Conservation (phyloP, 83 land plant species). For the Larix sibirica region DNA sequence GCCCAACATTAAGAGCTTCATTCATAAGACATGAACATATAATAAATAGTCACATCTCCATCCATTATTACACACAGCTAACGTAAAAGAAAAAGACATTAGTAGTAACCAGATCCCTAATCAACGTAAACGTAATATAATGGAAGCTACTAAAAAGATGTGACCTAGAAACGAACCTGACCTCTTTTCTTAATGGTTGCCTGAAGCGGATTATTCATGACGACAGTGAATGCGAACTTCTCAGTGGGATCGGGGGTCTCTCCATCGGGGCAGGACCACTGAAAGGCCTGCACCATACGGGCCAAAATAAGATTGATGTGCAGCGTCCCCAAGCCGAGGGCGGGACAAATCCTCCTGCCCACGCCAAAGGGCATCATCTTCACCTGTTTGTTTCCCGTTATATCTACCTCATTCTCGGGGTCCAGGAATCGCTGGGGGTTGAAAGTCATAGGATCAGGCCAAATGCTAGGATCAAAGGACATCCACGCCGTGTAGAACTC, state of each 20-base stretch:
- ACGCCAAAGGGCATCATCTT: conserved; percentile 83
- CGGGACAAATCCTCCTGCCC: conserved; percentile 82
- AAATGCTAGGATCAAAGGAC: conserved; percentile 47
- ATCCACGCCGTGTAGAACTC: conserved; percentile 65
- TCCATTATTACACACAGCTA: too few species aligned
- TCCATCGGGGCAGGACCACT: conserved; percentile 46
- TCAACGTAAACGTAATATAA: too few species aligned
- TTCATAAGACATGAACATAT: too few species aligned
- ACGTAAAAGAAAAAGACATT: too few species aligned
- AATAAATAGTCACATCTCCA: too few species aligned
- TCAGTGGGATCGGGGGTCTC: conserved; percentile 38
- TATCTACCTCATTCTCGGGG: conserved; percentile 69
- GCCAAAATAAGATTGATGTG: conserved; percentile 61
- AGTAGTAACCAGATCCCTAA: too few species aligned
- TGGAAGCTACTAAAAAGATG: too few species aligned
- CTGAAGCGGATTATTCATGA: conserved; percentile 49
- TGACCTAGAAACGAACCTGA: too few species aligned
- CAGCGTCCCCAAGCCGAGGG: conserved; percentile 48
- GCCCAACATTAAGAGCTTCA: too few species aligned
- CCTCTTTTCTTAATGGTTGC: conserved; percentile 18
- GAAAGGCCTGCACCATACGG: conserved; percentile 74
- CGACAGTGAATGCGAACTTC: conserved; percentile 63
- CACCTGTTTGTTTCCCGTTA: conserved; percentile 56
- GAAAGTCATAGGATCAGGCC: conserved; percentile 63
- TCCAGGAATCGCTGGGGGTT: conserved; percentile 63